A percentile compares a stretch with the other conserved stretches of the same genome.
These are phyloP conservation scores for Penicillium manginii DNA, from an alignment of 495 filamentous ascomycete species.

Conservation along the genomic window DNA sequence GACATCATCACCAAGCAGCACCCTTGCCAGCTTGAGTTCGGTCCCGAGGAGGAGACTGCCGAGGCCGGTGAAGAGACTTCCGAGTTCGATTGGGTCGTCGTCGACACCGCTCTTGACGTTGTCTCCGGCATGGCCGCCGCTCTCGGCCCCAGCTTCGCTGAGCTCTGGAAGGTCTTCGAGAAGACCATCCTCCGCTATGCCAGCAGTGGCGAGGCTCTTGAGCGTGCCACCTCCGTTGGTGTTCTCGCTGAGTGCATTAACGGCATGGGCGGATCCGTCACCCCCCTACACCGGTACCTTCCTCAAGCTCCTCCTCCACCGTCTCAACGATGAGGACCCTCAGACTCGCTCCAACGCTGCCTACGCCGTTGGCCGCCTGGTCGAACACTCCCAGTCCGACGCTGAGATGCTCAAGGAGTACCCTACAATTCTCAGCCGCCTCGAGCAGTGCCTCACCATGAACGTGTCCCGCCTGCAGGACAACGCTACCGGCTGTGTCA, in stretches of 20 bases:
- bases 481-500: constrained; percentile 91
- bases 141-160: constrained; percentile 77
- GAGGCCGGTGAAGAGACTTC: constrained; percentile 78
- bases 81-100: constrained; percentile 95
- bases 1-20: constrained; percentile 84
- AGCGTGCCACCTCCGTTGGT: constrained; percentile 87
- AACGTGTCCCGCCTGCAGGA: constrained; percentile 79
- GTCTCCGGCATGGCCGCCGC: constrained; percentile 80
- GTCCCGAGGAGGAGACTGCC: constrained; percentile 71
- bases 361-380: constrained; percentile 83
- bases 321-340: constrained; percentile 84
- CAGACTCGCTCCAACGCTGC: constrained; percentile 95
- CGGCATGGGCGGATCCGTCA: constrained; percentile 77
- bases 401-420: constrained; percentile 73
- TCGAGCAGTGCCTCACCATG: constrained; percentile 81
- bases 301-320: constrained; percentile 81
- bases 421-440: constrained; percentile 73
- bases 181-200: constrained; percentile 88
- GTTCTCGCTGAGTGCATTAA: constrained; percentile 90
- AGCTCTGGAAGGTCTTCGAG: constrained; percentile 93
- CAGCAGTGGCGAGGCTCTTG: constrained; percentile 77
- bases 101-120: constrained; percentile 92
- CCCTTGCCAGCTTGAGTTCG: constrained; percentile 88
- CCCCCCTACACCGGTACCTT: constrained; percentile 75
- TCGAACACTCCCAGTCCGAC: constrained; percentile 74